A percentile compares a stretch with the other conserved stretches of the same genome.
phyloP scores from a whole-genome alignment of 768 basidiomycete species.

The Pulveroboletus frians region DNA sequence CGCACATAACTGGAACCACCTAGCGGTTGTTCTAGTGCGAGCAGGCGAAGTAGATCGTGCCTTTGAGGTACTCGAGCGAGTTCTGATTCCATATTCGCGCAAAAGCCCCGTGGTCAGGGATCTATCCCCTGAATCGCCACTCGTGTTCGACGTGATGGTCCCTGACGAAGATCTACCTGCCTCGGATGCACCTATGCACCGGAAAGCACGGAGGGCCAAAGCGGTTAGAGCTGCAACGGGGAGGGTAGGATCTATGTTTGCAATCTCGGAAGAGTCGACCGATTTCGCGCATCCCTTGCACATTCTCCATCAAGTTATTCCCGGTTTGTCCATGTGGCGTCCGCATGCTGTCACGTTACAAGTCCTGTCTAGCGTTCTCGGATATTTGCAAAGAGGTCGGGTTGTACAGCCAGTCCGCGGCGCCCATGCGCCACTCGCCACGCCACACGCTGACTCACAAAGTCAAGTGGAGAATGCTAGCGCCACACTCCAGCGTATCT shows the following conservation, averaged over 20 bases:
- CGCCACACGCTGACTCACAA: slow-evolving; percentile 18
- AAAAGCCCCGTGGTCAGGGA: slow-evolving; percentile 27
- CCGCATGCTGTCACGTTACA: slow-evolving; percentile 51
- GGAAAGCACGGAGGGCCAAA: slow-evolving; percentile 21
- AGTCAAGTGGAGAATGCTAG: slow-evolving; percentile 31
- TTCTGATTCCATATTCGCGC: slow-evolving; percentile 59
- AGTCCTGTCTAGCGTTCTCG: slow-evolving; percentile 42
- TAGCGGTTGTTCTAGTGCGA: slow-evolving; percentile 68
- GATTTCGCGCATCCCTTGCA: slow-evolving; percentile 59
- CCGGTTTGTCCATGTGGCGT: slow-evolving; percentile 61
- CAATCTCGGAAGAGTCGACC: slow-evolving; percentile 17
- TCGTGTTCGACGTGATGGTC: slow-evolving; percentile 32
- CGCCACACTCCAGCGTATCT: slow-evolving; percentile 42
- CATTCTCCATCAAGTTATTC: slow-evolving; percentile 57
- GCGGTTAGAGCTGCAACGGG: slow-evolving; percentile 18
- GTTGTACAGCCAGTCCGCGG: slow-evolving; percentile 40
- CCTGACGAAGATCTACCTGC: slow-evolving; percentile 24
- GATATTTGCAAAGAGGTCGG: slow-evolving; percentile 47
- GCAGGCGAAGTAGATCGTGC: slow-evolving; percentile 80
- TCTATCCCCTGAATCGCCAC: slow-evolving; percentile 35
- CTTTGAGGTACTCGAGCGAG: slow-evolving; percentile 74
- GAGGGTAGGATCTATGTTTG: slow-evolving; percentile 12
- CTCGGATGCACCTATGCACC: slow-evolving; percentile 29
- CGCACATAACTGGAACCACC: slow-evolving; percentile 88
- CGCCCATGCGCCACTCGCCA: slow-evolving; percentile 18